Evolutionary conservation across 495 filamentous ascomycete genomes (phyloP), one percentile per base, ranked within the genome.

Genomic region (Aspergillus bertholletiae): DNA sequence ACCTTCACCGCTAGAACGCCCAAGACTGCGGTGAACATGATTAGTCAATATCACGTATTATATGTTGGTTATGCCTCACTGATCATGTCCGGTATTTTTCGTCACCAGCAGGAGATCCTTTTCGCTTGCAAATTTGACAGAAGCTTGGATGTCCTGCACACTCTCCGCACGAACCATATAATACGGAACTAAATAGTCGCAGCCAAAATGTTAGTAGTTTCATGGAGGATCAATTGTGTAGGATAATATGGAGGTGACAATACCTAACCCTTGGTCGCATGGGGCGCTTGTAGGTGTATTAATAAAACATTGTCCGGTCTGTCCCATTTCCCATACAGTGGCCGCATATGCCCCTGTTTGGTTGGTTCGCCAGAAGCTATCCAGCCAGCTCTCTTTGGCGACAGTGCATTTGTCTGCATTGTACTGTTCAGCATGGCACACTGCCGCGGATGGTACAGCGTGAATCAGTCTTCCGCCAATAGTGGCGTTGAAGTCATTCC

Each of bases 71-170:
- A 32, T 11, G 13, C 9, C 30, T 32, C 30, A 32, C 30, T 32
- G 81, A 51, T 83, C 80, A 63, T 86, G 84, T 18, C 85, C 84
- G 3, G 84, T 88, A 51, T 85, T 86, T 68, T 84, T 84, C 43
- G 86, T 70, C 12, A 56, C 50, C 8, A 66, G 41, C 6, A 79
- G 76, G 24, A 84, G 60, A 57, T 78, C 81, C 53, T 80, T 67
- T 22, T 76, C 59, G 7, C 57, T 54, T 8, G 81, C 80, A 40
- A 85, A 86, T 22, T 71, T 67, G 21, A 87, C 58, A 9, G 74
- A 79, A 3, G 69, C 69, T 35, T 70, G 68, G 47, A 81, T 69
- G 49, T 87, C 27, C 6, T 27, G 24, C 12, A 26, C 35, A 2
- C 28, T 15, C 17, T 51, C 18, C 5, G 34, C 48, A 7, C 22